Conservation (phyloP, 805 yeast genomes). For the Kluyveromyces aestuarii region DNA sequence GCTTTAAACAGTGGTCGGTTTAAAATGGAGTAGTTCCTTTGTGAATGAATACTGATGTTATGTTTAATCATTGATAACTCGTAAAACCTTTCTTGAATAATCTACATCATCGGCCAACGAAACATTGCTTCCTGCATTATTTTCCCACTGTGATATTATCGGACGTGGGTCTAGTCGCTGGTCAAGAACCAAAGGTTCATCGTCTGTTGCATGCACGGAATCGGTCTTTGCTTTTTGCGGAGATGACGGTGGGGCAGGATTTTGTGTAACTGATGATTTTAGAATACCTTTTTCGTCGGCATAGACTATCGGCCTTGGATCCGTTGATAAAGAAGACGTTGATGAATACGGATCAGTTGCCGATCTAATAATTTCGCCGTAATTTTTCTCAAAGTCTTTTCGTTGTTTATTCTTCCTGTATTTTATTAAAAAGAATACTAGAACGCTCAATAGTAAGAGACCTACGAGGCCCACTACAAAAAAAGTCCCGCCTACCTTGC, state of each 20-base stretch:
- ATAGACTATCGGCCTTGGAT: slow-evolving; percentile 13
- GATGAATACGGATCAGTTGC: slow-evolving; percentile 6
- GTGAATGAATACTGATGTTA: neutral
- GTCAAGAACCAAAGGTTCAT: slow-evolving; percentile 28
- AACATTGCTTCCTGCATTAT: slow-evolving; percentile 9
- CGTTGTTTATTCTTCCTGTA: slow-evolving; percentile 14
- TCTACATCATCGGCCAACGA: slow-evolving; percentile 42
- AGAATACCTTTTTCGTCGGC: slow-evolving; percentile 17
- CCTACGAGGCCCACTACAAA: slow-evolving; percentile 66
- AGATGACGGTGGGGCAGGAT: neutral
- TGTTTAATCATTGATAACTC: slow-evolving; percentile 30
- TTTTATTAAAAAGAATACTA: slow-evolving; percentile 34
- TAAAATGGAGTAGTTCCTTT: neutral
- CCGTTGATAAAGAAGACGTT: slow-evolving; percentile 8
- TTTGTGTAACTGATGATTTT: neutral
- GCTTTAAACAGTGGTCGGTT: too few relatives aligned
- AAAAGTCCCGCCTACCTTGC: slow-evolving; percentile 81
- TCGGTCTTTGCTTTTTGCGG: slow-evolving; percentile 4
- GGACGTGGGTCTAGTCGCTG: slow-evolving; percentile 30
- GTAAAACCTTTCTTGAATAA: slow-evolving; percentile 39
- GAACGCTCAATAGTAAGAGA: slow-evolving; percentile 33
- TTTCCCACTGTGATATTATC: slow-evolving; percentile 14
- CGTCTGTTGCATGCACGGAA: slow-evolving; percentile 4
- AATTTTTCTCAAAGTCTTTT: slow-evolving; percentile 19
- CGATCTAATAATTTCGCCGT: slow-evolving; percentile 16